A percentile compares a stretch with the other conserved stretches of the same genome.
These are phyloP conservation scores for Apiotrichum sp. DNA, from an alignment of 1,284 basidiomycete species.

Conservation along the genomic window DNA sequence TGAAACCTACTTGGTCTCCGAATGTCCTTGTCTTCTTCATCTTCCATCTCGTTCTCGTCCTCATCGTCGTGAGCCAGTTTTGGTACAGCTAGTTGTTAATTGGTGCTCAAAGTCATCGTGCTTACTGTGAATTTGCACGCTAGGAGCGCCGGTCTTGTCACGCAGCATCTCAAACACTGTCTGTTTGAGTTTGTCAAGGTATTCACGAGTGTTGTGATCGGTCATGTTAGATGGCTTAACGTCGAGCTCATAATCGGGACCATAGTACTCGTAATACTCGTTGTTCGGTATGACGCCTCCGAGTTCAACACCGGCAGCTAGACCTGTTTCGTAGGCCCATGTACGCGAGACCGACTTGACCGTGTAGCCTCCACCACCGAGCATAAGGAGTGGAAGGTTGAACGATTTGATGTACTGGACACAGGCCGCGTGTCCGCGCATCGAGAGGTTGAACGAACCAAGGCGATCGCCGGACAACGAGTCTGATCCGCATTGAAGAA, in stretches of 20 bases:
- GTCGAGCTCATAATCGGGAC: constrained; percentile 95
- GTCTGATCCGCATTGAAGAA: constrained; percentile 98
- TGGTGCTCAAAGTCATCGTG: constrained; percentile 54
- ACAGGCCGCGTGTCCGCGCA: constrained; percentile 97
- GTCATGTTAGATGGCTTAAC: constrained; percentile 94
- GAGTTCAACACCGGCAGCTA: constrained; percentile 92
- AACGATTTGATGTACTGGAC: constrained; percentile 97
- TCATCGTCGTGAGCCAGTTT: constrained; percentile 73
- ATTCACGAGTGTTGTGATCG: constrained; percentile 88
- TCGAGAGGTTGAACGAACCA: constrained; percentile 92
- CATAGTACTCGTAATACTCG: constrained; percentile 99
- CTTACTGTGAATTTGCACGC: constrained; percentile 69
- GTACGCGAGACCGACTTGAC: constrained; percentile 95
- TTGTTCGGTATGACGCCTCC: constrained; percentile 88
- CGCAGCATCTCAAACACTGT: constrained; percentile 88
- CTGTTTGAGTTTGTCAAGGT: constrained; percentile 85
- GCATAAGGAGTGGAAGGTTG: constrained; percentile 81
- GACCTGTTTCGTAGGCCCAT: constrained; percentile 97
- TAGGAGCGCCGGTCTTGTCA: constrained; percentile 76
- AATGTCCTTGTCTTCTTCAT: constrained; percentile 66
- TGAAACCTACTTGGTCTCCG: constrained; percentile 57
- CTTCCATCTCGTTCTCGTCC: constrained; percentile 72
- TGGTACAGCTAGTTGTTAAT: constrained; percentile 43
- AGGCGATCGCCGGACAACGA: constrained; percentile 95
- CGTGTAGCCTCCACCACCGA: constrained; percentile 97